Evolutionary conservation across 768 basidiomycete species (phyloP).

Genomic region (Tylopilus subfusipes): DNA sequence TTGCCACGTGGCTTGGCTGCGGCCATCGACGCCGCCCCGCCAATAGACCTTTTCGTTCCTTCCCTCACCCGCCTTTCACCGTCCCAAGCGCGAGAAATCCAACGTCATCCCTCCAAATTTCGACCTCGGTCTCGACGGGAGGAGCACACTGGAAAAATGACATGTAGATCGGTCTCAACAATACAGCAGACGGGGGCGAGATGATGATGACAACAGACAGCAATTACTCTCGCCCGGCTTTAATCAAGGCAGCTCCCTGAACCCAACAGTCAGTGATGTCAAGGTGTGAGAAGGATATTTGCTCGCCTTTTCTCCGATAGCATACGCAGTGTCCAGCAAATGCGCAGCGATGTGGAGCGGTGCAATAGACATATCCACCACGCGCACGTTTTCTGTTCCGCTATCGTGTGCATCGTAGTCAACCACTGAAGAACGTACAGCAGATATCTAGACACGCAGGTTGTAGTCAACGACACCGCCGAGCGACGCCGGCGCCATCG

Average conservation of each 20-base stretch:
- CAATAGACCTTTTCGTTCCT: no score
- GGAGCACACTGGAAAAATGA: no score
- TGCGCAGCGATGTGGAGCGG: constrained; percentile 15
- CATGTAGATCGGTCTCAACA: no score
- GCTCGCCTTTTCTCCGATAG: constrained; percentile 16
- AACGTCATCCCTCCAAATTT: no score
- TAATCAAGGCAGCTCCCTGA: constrained; percentile 15
- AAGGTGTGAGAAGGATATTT: neutral
- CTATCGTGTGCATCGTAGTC: neutral
- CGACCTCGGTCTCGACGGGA: no score
- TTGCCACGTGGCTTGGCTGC: no score
- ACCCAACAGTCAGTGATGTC: neutral
- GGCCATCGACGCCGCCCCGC: no score
- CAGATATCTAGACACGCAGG: constrained; percentile 10
- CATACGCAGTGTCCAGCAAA: constrained; percentile 16
- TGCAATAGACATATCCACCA: constrained; percentile 16
- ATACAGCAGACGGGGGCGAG: no score
- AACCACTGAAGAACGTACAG: no score
- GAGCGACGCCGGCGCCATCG: constrained; percentile 17
- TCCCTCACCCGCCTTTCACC: no score
- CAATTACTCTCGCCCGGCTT: neutral
- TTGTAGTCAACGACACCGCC: constrained; percentile 16
- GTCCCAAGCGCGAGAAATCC: no score
- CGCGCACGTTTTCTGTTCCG: constrained; percentile 15
- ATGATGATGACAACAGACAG: neutral